These are phyloP conservation scores for Desmodesmus armatus DNA, from an alignment of 139 green algal species.

Conservation along the genomic window DNA sequence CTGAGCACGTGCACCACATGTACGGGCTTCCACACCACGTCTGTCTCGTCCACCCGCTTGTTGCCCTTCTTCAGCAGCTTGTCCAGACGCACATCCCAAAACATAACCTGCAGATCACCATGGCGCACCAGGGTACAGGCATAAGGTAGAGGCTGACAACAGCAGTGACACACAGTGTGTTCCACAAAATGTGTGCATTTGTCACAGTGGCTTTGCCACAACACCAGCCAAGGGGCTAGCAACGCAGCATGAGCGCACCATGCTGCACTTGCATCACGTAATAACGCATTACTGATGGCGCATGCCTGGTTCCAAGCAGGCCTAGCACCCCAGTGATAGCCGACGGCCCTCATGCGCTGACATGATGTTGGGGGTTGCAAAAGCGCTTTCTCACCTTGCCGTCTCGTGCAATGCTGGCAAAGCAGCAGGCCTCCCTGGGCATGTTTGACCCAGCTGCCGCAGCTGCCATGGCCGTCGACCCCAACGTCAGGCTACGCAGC, in stretches of 20 bases:
- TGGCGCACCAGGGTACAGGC: too few relatives aligned
- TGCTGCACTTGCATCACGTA: too few relatives aligned
- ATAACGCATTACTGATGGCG: too few relatives aligned
- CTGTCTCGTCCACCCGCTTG: constrained; percentile 61
- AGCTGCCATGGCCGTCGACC: constrained; percentile 26
- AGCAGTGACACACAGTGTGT: too few relatives aligned
- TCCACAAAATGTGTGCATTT: too few relatives aligned
- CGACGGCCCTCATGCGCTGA: too few relatives aligned
- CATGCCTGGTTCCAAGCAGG: too few relatives aligned
- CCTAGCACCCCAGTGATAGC: too few relatives aligned
- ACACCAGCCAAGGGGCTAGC: too few relatives aligned
- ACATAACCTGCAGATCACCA: constrained; percentile 80
- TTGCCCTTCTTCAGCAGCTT: constrained; percentile 72
- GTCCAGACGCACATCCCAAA: constrained; percentile 88
- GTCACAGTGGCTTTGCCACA: too few relatives aligned
- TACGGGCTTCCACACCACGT: constrained; percentile 79
- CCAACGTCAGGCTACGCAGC: constrained; percentile 33
- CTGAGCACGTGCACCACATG: constrained; percentile 76
- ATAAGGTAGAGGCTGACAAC: too few relatives aligned
- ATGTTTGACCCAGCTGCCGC: constrained; percentile 53
- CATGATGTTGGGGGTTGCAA: background rate
- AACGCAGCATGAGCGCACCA: too few relatives aligned
- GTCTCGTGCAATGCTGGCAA: constrained; percentile 79
- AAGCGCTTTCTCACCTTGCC: constrained; percentile 52
- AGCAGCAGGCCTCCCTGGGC: constrained; percentile 75